Percentiles rank a stretch among this genome's conserved stretches.
Evolutionary conservation across 1,284 basidiomycete species (phyloP).

Genomic region (Rhodotorula sp.): DNA sequence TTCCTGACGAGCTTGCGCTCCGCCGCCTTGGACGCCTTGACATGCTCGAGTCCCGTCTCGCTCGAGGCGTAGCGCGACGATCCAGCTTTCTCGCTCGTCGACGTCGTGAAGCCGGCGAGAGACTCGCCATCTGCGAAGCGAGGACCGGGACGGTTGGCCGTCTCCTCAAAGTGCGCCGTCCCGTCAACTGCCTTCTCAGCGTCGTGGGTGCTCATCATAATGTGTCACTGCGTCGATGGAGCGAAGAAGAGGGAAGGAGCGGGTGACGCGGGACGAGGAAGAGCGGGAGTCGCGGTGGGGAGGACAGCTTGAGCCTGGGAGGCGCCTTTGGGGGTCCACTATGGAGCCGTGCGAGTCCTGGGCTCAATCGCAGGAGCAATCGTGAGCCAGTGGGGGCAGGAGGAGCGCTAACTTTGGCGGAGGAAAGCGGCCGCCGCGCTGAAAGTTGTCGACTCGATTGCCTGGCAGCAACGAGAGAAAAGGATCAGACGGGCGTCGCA

Average conservation of each 20-base stretch:
- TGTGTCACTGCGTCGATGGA: not conserved
- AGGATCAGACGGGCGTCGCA: too few species aligned
- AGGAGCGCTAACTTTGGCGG: too few species aligned
- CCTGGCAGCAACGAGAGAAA: too few species aligned
- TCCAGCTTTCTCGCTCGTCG: constrained; percentile 43
- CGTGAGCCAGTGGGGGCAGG: too few species aligned
- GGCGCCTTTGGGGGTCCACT: too few species aligned
- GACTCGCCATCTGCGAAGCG: constrained; percentile 21
- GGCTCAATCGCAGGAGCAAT: too few species aligned
- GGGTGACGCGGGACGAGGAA: not conserved
- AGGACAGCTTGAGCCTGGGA: not conserved
- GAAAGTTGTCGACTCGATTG: too few species aligned
- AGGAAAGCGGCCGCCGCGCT: too few species aligned
- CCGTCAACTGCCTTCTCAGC: not conserved
- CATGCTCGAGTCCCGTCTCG: constrained; percentile 43
- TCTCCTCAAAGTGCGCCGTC: constrained; percentile 7
- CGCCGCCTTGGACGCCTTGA: constrained; percentile 40
- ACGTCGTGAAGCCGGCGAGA: constrained; percentile 17
- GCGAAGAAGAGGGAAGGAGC: not conserved
- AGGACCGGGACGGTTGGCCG: not conserved
- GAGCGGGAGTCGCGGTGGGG: too few species aligned
- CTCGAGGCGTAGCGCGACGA: constrained; percentile 44
- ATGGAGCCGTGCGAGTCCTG: too few species aligned
- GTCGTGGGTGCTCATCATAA: not conserved
- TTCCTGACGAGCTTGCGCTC: constrained; percentile 49